phyloP scores from a whole-genome alignment of 1,284 basidiomycete species.

The Cutaneotrichosporon sp. region DNA sequence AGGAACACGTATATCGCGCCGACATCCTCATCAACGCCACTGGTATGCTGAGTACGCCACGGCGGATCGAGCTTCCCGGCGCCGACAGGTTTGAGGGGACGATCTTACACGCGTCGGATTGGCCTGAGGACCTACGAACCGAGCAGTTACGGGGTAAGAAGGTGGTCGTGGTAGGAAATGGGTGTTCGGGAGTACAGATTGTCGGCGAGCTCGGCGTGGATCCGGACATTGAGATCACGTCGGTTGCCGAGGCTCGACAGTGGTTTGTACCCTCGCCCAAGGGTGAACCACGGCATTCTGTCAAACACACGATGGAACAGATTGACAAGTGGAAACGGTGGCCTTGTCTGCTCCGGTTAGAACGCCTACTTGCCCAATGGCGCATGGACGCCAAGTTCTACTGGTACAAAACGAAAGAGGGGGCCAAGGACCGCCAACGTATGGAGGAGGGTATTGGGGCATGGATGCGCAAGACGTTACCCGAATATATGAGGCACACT shows the following conservation, averaged over 20 bases:
- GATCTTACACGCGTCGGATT: slow-evolving; percentile 28
- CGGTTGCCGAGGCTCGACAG: slow-evolving; percentile 15
- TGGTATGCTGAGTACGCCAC: slow-evolving; percentile 33
- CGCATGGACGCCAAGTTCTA: slow-evolving; percentile 20
- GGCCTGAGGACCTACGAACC: slow-evolving; percentile 28
- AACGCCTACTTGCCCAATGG: slow-evolving; percentile 4
- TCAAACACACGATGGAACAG: slow-evolving; percentile 7
- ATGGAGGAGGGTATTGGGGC: slow-evolving; percentile 7
- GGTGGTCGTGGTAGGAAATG: slow-evolving; percentile 26
- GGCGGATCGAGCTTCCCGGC: slow-evolving; percentile 28
- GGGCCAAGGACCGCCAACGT: slow-evolving; percentile 2
- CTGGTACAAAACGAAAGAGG: slow-evolving; percentile 14
- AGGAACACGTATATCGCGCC: slow-evolving; percentile 14
- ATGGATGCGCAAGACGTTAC: slow-evolving; percentile 5
- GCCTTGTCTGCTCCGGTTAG: slow-evolving; percentile 6
- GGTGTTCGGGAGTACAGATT: slow-evolving; percentile 21
- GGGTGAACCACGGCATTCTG: slow-evolving; percentile 14
- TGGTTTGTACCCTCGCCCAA: slow-evolving; percentile 18
- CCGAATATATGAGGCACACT: slow-evolving; percentile 7
- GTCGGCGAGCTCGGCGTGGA: slow-evolving; percentile 17
- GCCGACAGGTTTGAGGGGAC: slow-evolving; percentile 27
- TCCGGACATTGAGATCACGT: slow-evolving; percentile 16
- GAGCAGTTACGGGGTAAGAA: slow-evolving; percentile 24
- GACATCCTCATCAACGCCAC: slow-evolving; percentile 31
- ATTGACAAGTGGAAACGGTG: not conserved